Evolutionary conservation across 2,329 filamentous ascomycete species (phyloP), one percentile per base, ranked within the genome.

Genomic region (Paecilomyces sp.): DNA sequence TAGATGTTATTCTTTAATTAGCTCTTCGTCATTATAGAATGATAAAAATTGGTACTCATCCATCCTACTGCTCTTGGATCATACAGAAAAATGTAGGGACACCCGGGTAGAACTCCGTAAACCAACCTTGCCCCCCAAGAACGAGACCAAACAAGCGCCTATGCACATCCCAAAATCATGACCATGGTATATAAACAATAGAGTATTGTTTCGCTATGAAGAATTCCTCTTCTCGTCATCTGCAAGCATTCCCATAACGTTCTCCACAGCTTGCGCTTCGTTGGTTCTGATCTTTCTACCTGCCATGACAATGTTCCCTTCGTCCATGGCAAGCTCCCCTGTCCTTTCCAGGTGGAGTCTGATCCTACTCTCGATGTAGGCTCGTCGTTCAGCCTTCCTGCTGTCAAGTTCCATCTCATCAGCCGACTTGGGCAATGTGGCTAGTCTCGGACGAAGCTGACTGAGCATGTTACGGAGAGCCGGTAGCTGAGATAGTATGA

Each of bases 331-430:
- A 55, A 77, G 61, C 59, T 76, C 74, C 7, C 76, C 77, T 51
- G 73, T 69, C 25, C 77, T 71, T 76, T 96, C 90, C 50, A 97
- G 78, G 71, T 95, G 90, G 61, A 89, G 82, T 65, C 85, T 81
- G 56, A 90, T 90, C 68, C 92, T 87, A 58, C 83, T 83, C 75
- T 97, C 92, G 55, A 97, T 87, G 71, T 97, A 97, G 65, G 89
- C 84, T 59, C 88, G 81, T 61, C 93, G 81, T 71, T 94, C 87
- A 57, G 86, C 83, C 47, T 87, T 83, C 78, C 86, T 90, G 54
- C 82, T 82, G 63, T 80, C 74, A 55, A 67, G 67, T 60, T 77
- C 72, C 31, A 71, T 70, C 3, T 73, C 73, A 30, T 72, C 70
- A 3, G 74, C 68, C 0, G 71, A 66, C 24, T 64, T 65, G 2